Percentiles rank a stretch among this genome's conserved stretches.
phyloP scores from a whole-genome alignment of 257 asterid species.

The Petunia axillaris region DNA sequence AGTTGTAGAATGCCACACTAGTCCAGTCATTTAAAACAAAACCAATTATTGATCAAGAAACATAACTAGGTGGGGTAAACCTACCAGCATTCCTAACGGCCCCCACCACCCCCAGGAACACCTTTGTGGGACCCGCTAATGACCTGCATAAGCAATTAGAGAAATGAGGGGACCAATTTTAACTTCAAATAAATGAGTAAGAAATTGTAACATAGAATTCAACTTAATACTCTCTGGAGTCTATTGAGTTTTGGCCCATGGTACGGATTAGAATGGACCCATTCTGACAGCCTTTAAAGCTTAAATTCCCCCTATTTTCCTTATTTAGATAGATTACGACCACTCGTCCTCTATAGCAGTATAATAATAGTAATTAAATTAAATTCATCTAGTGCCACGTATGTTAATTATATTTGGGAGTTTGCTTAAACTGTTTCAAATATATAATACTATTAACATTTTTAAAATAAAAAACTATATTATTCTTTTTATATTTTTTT shows the following conservation, averaged over 20 bases:
- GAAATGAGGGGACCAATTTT: background rate
- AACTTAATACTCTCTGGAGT: background rate
- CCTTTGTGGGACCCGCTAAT: background rate
- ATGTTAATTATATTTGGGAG: no score
- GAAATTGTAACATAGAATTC: background rate
- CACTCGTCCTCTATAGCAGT: no score
- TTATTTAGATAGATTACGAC: background rate
- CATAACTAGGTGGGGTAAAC: background rate
- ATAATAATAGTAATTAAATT: no score
- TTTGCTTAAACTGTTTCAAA: no score
- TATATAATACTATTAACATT: no score
- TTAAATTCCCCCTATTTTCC: conserved; percentile 12
- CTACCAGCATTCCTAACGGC: no score
- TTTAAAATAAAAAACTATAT: no score
- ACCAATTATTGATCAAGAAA: background rate
- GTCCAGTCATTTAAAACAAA: conserved; percentile 15
- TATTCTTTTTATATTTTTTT: no score
- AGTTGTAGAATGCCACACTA: background rate
- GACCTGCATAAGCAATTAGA: conserved; percentile 1
- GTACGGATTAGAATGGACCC: conserved; percentile 11
- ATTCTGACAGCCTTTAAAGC: conserved; percentile 6
- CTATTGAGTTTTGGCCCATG: background rate
- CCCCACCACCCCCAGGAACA: background rate
- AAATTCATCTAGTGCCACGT: no score
- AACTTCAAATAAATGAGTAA: background rate